Percentiles rank a stretch among this genome's conserved stretches.
phyloP scores from a whole-genome alignment of 2,329 filamentous ascomycete species.

The Trichoderma lentiforme region DNA sequence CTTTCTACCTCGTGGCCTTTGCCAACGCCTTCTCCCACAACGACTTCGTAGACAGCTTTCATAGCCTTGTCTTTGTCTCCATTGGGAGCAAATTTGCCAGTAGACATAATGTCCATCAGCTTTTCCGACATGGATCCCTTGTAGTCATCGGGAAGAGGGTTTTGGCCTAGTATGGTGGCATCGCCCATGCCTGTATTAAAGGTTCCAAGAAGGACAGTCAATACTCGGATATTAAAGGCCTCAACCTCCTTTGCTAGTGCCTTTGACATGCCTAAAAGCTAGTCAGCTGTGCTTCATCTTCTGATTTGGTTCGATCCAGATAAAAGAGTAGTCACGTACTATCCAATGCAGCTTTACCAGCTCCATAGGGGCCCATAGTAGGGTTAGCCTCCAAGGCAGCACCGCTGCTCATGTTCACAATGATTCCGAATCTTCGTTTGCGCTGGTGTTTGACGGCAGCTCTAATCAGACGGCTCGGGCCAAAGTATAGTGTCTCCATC shows the following conservation, averaged over 20 bases:
- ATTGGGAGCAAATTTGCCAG: neutral
- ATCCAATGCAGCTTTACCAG: neutral
- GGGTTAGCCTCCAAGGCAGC: slow-evolving; percentile 2
- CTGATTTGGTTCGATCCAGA: fast-evolving
- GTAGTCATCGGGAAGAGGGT: neutral
- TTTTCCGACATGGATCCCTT: neutral
- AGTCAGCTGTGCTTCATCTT: neutral
- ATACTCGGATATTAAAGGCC: slow-evolving; percentile 1
- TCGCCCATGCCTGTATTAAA: slow-evolving; percentile 10
- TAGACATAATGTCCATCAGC: neutral
- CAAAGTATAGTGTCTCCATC: slow-evolving; percentile 8
- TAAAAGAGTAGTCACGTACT: neutral
- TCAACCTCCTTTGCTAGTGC: slow-evolving; percentile 9
- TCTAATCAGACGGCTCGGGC: neutral
- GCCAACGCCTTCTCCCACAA: neutral
- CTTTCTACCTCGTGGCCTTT: neutral
- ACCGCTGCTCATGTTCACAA: slow-evolving; percentile 8
- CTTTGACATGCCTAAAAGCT: neutral
- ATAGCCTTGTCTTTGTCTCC: slow-evolving; percentile 12
- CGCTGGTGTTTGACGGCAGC: neutral
- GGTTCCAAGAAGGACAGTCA: slow-evolving; percentile 8
- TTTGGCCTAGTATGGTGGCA: neutral
- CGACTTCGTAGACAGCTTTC: slow-evolving; percentile 5
- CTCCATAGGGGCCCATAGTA: slow-evolving; percentile 2
- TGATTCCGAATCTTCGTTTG: neutral